phyloP scores from a whole-genome alignment of 192 early-diverging fungal species.

The Coemansia sp. region DNA sequence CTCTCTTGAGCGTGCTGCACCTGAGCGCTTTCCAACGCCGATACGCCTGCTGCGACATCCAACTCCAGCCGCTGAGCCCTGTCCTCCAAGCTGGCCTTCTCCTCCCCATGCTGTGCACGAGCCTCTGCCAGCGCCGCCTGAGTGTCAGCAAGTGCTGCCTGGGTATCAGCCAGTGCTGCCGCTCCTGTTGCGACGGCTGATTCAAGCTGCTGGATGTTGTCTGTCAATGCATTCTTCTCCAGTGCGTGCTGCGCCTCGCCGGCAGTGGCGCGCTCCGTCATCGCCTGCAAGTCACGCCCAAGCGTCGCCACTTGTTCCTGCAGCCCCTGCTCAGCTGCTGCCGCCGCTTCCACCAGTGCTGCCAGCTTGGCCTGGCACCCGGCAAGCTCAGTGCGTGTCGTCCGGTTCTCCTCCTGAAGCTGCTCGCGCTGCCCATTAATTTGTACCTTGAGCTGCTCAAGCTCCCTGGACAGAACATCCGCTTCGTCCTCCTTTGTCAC shows the following conservation, averaged over 20 bases:
- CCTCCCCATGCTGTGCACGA: conserved; percentile 8
- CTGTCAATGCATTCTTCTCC: conserved; percentile 4
- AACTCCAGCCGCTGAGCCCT: background rate
- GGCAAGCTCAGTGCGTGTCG: conserved; percentile 23
- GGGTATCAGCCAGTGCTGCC: background rate
- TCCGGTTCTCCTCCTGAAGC: conserved; percentile 31
- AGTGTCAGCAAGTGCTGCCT: background rate
- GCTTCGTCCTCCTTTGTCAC: conserved; percentile 16
- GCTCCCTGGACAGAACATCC: conserved; percentile 37
- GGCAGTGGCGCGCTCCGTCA: conserved; percentile 7
- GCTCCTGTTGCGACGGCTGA: background rate
- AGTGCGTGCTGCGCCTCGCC: conserved; percentile 11
- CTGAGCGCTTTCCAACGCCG: conserved; percentile 4
- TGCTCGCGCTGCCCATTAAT: conserved; percentile 46
- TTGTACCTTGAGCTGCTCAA: conserved; percentile 34
- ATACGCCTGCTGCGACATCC: background rate
- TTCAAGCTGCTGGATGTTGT: background rate
- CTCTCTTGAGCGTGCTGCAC: background rate
- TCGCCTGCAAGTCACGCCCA: conserved; percentile 3
- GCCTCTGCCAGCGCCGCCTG: conserved; percentile 12
- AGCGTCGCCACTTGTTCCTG: conserved; percentile 6
- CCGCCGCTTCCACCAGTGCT: conserved; percentile 3
- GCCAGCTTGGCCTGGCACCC: conserved; percentile 7
- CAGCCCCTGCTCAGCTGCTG: conserved; percentile 6
- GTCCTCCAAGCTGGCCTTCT: background rate